Percentiles rank a stretch among this genome's conserved stretches.
Evolutionary conservation across 768 basidiomycete genomes (phyloP).

Genomic region (Rhizopogon roseolus): DNA sequence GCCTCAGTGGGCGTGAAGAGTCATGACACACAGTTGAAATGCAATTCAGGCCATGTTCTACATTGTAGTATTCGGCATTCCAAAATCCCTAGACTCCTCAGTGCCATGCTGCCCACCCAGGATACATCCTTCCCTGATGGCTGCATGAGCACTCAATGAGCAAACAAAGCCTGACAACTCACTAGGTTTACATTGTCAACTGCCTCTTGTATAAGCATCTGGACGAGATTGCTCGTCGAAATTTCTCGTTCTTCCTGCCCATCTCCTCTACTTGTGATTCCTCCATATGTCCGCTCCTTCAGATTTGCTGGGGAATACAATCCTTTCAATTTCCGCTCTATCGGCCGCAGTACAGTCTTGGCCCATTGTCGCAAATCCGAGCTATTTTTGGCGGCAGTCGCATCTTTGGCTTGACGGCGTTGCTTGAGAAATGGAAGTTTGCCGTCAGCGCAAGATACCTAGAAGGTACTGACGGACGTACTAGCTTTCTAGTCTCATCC

Average conservation of each 20-base stretch:
- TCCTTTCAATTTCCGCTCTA: constrained; percentile 80
- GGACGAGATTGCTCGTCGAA: constrained; percentile 84
- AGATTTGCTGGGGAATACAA: constrained; percentile 47
- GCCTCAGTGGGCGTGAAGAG: not conserved
- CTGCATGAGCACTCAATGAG: constrained; percentile 7
- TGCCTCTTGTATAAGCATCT: constrained; percentile 88
- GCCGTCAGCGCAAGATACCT: not conserved
- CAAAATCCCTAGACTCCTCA: constrained; percentile 21
- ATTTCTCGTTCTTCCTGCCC: constrained; percentile 36
- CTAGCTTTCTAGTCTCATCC: constrained; percentile 67
- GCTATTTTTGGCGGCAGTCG: constrained; percentile 37
- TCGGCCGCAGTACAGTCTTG: constrained; percentile 70
- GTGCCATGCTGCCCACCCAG: constrained; percentile 85
- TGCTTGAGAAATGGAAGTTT: not conserved
- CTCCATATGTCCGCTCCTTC: constrained; percentile 33
- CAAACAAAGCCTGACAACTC: constrained; percentile 12
- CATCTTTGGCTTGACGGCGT: constrained; percentile 34
- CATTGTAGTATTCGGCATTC: not conserved
- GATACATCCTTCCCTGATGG: constrained; percentile 82
- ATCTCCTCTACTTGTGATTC: constrained; percentile 11
- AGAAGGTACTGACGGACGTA: constrained; percentile 18
- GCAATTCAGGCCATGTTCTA: not conserved
- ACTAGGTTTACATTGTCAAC: constrained; percentile 69
- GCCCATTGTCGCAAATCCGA: constrained; percentile 63
- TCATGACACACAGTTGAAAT: not conserved